These are phyloP conservation scores for Corallochytrium limacisporum DNA, from an alignment of 78 protist genomes.

Conservation along the genomic window DNA sequence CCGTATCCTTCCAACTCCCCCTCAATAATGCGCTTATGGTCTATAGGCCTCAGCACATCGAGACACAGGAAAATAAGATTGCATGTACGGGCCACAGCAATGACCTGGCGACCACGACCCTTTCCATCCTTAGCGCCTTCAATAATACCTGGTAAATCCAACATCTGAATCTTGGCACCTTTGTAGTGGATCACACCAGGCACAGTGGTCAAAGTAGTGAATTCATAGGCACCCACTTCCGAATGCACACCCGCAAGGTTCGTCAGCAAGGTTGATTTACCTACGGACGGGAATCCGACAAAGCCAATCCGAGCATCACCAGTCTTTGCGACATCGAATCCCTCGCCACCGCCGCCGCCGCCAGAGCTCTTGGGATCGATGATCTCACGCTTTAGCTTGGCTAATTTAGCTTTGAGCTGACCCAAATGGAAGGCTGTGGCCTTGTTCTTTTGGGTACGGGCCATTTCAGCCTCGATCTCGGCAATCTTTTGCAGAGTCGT, in stretches of 20 bases:
- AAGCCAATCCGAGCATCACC: conserved; percentile 73
- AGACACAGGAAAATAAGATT: conserved; percentile 81
- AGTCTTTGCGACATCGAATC: conserved; percentile 80
- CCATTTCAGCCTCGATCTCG: too few species aligned
- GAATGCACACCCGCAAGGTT: conserved; percentile 71
- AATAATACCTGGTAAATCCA: conserved; percentile 77
- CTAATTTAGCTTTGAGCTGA: conserved; percentile 78
- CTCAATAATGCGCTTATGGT: conserved; percentile 82
- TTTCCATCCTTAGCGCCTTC: conserved; percentile 98
- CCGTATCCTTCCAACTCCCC: conserved; percentile 87
- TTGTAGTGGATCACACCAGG: conserved; percentile 82
- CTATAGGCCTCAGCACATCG: conserved; percentile 87
- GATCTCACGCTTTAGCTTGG: conserved; percentile 58
- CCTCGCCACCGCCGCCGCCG: conserved; percentile 43
- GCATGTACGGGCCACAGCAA: conserved; percentile 92
- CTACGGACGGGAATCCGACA: conserved; percentile 27
- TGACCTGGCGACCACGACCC: conserved; percentile 96
- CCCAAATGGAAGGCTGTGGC: too few species aligned
- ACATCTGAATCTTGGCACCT: conserved; percentile 85
- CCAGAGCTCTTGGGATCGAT: not conserved
- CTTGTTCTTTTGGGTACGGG: too few species aligned
- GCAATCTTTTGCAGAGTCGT: too few species aligned
- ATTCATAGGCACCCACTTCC: conserved; percentile 90
- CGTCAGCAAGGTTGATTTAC: conserved; percentile 83
- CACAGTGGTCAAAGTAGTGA: conserved; percentile 96